Evolutionary conservation across 2,329 filamentous ascomycete genomes (phyloP).

Genomic region (Sarocladium strictum): DNA sequence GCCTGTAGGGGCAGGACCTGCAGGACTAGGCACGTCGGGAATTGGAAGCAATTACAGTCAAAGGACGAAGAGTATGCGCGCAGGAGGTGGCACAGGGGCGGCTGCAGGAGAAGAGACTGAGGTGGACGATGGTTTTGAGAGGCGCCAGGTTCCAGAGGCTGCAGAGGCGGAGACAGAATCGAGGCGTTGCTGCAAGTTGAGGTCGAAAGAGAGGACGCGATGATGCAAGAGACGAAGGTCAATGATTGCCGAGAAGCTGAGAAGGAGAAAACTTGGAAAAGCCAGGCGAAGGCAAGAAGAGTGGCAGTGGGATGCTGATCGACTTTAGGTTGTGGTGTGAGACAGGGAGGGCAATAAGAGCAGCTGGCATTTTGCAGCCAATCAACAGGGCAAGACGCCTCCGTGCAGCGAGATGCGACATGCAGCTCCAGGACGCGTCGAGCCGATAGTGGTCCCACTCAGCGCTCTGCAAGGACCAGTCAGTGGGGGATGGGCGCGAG

Average conservation of each 20-base stretch:
- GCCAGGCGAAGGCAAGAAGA: background rate
- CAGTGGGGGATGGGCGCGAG: background rate
- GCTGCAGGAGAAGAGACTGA: slow-evolving; percentile 7
- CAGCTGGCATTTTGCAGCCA: background rate
- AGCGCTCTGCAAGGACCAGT: slow-evolving; percentile 2
- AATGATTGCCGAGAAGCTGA: background rate
- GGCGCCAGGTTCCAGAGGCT: slow-evolving; percentile 15
- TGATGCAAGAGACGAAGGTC: slow-evolving; percentile 1
- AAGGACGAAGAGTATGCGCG: background rate
- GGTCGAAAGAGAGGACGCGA: slow-evolving; percentile 1
- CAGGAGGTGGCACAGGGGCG: slow-evolving; percentile 6
- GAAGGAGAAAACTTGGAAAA: background rate
- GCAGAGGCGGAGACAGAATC: slow-evolving; percentile 18
- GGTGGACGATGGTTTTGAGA: slow-evolving; percentile 6
- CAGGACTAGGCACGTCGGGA: background rate
- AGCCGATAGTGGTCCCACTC: slow-evolving; percentile 1
- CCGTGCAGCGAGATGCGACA: slow-evolving; percentile 5
- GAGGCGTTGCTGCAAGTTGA: slow-evolving; percentile 10
- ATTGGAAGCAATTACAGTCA: background rate
- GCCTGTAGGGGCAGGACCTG: background rate
- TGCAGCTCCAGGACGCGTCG: slow-evolving; percentile 7
- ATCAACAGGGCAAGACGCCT: slow-evolving; percentile 3
- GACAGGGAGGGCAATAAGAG: slow-evolving; percentile 3
- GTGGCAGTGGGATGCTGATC: background rate
- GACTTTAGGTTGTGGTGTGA: background rate